Evolutionary conservation across 1,284 basidiomycete genomes (phyloP).

Genomic region (Tetrapyrgos nigripes): DNA sequence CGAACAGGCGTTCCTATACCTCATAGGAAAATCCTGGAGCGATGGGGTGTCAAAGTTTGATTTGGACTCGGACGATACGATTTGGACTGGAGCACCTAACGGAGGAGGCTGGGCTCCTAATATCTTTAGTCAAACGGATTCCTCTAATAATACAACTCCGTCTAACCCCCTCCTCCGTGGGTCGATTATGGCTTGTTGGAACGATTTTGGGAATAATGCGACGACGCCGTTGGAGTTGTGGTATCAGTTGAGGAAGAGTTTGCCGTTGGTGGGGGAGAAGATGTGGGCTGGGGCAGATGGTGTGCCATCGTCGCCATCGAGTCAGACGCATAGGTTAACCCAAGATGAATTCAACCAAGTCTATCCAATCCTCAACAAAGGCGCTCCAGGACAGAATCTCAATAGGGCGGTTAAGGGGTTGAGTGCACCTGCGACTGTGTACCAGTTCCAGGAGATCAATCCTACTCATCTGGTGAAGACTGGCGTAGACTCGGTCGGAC

Average conservation of each 20-base stretch:
- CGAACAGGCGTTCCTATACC: conserved; percentile 42
- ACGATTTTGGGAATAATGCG: conserved; percentile 47
- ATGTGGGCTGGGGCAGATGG: conserved; percentile 42
- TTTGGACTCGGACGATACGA: conserved; percentile 31
- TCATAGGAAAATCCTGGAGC: conserved; percentile 41
- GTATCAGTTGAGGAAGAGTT: conserved; percentile 40
- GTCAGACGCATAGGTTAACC: conserved; percentile 34
- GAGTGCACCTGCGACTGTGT: conserved; percentile 27
- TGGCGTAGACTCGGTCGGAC: conserved; percentile 45
- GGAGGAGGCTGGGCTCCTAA: conserved; percentile 44
- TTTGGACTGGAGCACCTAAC: conserved; percentile 36
- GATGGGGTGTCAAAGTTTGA: conserved; percentile 37
- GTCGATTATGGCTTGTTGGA: conserved; percentile 45
- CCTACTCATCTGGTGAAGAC: conserved; percentile 32
- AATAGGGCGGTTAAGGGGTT: conserved; percentile 34
- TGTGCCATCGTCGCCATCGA: no score
- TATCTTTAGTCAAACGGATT: conserved; percentile 34
- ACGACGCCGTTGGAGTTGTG: conserved; percentile 45
- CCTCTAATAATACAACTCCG: conserved; percentile 36
- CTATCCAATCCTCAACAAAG: conserved; percentile 36
- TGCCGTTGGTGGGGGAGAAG: conserved; percentile 43
- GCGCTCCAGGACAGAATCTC: conserved; percentile 44
- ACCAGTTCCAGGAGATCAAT: conserved; percentile 21
- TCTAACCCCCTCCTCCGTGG: conserved; percentile 34
- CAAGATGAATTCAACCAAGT: conserved; percentile 34